These are phyloP conservation scores for Heterococcus sp. DNA, from an alignment of 108 stramenopile species.

Conservation along the genomic window DNA sequence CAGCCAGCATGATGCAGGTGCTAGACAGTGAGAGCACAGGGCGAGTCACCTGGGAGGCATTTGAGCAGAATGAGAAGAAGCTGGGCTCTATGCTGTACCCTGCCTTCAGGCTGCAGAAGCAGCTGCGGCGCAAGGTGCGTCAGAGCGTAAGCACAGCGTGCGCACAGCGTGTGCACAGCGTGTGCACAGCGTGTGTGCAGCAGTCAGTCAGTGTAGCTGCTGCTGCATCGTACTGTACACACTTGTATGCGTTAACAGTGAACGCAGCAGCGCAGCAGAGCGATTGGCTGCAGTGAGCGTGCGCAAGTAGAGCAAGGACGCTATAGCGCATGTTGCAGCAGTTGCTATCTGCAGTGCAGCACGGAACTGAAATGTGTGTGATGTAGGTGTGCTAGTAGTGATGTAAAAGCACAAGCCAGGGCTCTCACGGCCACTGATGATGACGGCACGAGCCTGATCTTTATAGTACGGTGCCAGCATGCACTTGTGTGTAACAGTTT, in stretches of 20 bases:
- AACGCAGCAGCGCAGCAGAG: background rate
- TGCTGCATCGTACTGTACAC: background rate
- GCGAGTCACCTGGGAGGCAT: background rate
- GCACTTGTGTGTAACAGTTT: too few relatives aligned
- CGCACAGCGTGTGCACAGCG: background rate
- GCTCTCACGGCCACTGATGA: too few relatives aligned
- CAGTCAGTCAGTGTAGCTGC: too few relatives aligned
- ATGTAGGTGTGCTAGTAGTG: too few relatives aligned
- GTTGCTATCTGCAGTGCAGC: too few relatives aligned
- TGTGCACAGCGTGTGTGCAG: background rate
- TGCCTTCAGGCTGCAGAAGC: constrained; percentile 42
- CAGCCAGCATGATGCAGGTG: constrained; percentile 12
- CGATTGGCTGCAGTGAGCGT: too few relatives aligned
- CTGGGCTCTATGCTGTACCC: constrained; percentile 35
- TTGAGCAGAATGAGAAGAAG: constrained; percentile 2
- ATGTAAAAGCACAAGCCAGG: too few relatives aligned
- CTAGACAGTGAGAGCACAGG: background rate
- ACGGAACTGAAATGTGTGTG: too few relatives aligned
- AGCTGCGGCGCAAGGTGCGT: constrained; percentile 27
- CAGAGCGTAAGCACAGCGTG: background rate
- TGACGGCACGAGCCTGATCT: too few relatives aligned
- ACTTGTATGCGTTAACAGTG: background rate
- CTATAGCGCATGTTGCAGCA: too few relatives aligned
- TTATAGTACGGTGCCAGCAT: too few relatives aligned
- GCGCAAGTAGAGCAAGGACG: too few relatives aligned